These are phyloP conservation scores for Catharanthus roseus DNA, from an alignment of 257 asterid species.

Conservation along the genomic window DNA sequence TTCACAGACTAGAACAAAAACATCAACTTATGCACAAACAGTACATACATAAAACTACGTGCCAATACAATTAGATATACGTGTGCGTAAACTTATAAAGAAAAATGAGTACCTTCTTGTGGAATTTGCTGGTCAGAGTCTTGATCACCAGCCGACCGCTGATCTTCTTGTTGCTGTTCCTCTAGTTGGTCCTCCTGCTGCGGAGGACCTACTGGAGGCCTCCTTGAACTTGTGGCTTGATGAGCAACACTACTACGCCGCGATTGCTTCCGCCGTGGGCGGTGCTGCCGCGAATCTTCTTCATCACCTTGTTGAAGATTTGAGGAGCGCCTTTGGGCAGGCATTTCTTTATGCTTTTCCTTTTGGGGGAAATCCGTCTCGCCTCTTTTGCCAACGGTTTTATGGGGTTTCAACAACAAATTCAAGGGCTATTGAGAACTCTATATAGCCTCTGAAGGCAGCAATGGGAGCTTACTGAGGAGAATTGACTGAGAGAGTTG, in stretches of 20 bases:
- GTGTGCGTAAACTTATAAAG: background rate
- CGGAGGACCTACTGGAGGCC: no score
- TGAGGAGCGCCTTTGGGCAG: slow-evolving; percentile 27
- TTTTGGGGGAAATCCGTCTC: background rate
- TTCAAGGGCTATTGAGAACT: background rate
- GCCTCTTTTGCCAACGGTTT: background rate
- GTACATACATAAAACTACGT: background rate
- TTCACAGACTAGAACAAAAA: background rate
- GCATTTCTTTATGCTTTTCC: slow-evolving; percentile 16
- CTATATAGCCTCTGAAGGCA: background rate
- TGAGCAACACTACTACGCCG: slow-evolving; percentile 12
- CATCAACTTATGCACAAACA: no score
- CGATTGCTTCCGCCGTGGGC: slow-evolving; percentile 24
- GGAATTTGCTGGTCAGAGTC: slow-evolving; percentile 17
- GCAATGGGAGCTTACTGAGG: slow-evolving; percentile 2
- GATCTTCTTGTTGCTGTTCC: no score
- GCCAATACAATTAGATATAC: background rate
- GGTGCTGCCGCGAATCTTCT: slow-evolving; percentile 12
- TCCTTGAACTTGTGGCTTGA: slow-evolving; percentile 8
- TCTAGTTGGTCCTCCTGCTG: slow-evolving; percentile 12
- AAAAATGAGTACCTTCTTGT: slow-evolving; percentile 21
- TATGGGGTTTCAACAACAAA: background rate
- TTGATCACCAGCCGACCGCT: slow-evolving; percentile 14
- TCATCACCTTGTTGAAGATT: slow-evolving; percentile 22
- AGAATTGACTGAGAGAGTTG: slow-evolving; percentile 6